Conservation (phyloP, 1,284 basidiomycete genomes). For the Blastosporella zonata region DNA sequence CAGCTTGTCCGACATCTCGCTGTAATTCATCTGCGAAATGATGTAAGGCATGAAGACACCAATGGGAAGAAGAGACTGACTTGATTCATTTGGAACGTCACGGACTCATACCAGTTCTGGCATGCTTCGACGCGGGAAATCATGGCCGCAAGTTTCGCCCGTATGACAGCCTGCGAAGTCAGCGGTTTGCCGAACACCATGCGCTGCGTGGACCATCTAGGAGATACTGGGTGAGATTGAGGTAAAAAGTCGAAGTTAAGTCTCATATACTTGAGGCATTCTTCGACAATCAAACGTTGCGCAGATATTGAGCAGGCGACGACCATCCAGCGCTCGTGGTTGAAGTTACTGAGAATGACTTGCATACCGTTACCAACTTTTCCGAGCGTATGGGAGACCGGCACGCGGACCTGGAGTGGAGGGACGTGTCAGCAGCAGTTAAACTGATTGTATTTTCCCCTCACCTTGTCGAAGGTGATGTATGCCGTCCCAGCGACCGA, state of each 20-base stretch:
- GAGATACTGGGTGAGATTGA: neutral
- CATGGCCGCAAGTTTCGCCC: slow-evolving; percentile 85
- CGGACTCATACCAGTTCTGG: slow-evolving; percentile 87
- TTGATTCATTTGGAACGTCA: slow-evolving; percentile 93
- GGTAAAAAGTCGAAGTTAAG: neutral
- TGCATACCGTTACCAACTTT: slow-evolving; percentile 24
- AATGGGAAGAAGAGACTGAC: slow-evolving; percentile 45
- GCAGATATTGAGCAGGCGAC: slow-evolving; percentile 67
- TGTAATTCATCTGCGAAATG: slow-evolving; percentile 66
- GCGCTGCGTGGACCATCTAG: slow-evolving; percentile 80
- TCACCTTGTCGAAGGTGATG: slow-evolving; percentile 90
- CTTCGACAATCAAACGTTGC: slow-evolving; percentile 73
- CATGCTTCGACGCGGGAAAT: slow-evolving; percentile 86
- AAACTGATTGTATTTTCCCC: no score
- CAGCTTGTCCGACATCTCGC: slow-evolving; percentile 74
- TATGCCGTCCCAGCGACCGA: slow-evolving; percentile 86
- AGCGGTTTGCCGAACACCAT: slow-evolving; percentile 90
- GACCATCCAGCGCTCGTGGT: slow-evolving; percentile 88
- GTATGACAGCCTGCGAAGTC: slow-evolving; percentile 86
- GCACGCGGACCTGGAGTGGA: slow-evolving; percentile 78
- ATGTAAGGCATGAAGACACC: neutral
- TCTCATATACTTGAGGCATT: slow-evolving; percentile 65
- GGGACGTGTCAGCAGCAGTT: no score
- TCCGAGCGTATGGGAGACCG: slow-evolving; percentile 40
- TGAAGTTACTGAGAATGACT: slow-evolving; percentile 42